Evolutionary conservation across 768 basidiomycete species (phyloP).

Genomic region (Phylloporus scabripes): DNA sequence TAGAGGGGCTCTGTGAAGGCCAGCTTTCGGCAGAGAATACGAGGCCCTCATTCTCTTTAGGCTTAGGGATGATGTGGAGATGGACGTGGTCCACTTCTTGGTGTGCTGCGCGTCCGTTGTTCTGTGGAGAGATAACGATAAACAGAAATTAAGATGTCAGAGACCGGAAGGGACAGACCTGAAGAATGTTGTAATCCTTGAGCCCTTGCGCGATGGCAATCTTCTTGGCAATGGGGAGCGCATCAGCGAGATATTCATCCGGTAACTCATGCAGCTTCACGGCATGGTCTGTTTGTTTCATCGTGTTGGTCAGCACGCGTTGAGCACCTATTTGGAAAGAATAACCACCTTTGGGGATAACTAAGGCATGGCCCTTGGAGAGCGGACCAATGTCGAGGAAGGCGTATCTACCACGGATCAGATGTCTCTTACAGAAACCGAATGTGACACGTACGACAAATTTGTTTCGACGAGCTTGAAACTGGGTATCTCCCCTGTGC

Average conservation of each 20-base stretch:
- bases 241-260: slow-evolving; percentile 75
- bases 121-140: slow-evolving; percentile 32
- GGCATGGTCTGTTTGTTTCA: slow-evolving; percentile 59
- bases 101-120: slow-evolving; percentile 62
- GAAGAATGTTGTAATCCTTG: slow-evolving; percentile 84
- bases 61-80: slow-evolving; percentile 94
- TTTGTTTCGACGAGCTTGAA: slow-evolving; percentile 79
- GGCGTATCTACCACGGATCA: slow-evolving; percentile 47
- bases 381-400: slow-evolving; percentile 94
- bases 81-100: slow-evolving; percentile 83
- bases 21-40: slow-evolving; percentile 54
- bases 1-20: slow-evolving; percentile 30
- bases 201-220: slow-evolving; percentile 70
- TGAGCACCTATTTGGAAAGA: too few species aligned
- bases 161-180: slow-evolving; percentile 31
- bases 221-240: slow-evolving; percentile 81
- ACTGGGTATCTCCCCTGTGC: slow-evolving; percentile 81
- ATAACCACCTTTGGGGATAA: slow-evolving; percentile 87
- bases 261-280: slow-evolving; percentile 84
- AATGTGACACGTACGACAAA: slow-evolving; percentile 45
- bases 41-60: slow-evolving; percentile 64
- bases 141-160: neutral
- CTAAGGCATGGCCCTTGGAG: slow-evolving; percentile 82
- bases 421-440: neutral
- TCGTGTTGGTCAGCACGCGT: neutral